These are phyloP conservation scores for Cephalotrichum gorgonifer DNA, from an alignment of 2,329 filamentous ascomycete species.

Conservation along the genomic window DNA sequence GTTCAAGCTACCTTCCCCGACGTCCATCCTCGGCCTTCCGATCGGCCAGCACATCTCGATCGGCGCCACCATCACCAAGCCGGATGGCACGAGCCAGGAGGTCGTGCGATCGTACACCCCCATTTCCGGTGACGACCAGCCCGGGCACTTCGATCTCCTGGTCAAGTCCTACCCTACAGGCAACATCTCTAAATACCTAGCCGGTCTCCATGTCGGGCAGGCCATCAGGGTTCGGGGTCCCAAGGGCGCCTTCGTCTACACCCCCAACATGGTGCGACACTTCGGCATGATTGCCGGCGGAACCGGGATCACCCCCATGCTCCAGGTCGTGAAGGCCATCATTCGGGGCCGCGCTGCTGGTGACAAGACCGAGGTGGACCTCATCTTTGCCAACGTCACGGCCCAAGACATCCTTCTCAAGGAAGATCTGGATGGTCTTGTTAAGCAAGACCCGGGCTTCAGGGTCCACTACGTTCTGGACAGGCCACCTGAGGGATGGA, in stretches of 20 bases:
- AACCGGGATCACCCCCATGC: conserved; percentile 96
- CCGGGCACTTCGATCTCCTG: conserved; percentile 88
- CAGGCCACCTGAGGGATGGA: conserved; percentile 87
- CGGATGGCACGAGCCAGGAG: conserved; percentile 66
- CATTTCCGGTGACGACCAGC: conserved; percentile 79
- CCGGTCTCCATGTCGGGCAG: conserved; percentile 70
- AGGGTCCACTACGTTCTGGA: conserved; percentile 92
- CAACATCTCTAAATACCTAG: conserved; percentile 93
- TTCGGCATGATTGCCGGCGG: conserved; percentile 98
- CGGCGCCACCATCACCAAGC: conserved; percentile 59
- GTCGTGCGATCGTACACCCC: conserved; percentile 88
- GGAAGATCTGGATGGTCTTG: conserved; percentile 78
- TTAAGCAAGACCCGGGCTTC: conserved; percentile 68
- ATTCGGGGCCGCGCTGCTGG: conserved; percentile 67
- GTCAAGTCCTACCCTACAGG: conserved; percentile 97
- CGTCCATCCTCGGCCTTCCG: conserved; percentile 82
- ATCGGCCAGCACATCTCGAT: conserved; percentile 99
- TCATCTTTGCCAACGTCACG: conserved; percentile 97
- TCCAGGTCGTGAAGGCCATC: conserved; percentile 89
- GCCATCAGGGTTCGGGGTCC: conserved; percentile 85
- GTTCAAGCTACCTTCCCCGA: conserved; percentile 70
- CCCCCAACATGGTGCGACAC: conserved; percentile 88
- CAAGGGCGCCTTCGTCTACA: conserved; percentile 97
- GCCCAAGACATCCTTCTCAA: conserved; percentile 84
- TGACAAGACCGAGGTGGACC: conserved; percentile 79